Evolutionary conservation across 2,329 filamentous ascomycete genomes (phyloP), one percentile per base, ranked within the genome.

Genomic region (Penicillium sclerotigenum): DNA sequence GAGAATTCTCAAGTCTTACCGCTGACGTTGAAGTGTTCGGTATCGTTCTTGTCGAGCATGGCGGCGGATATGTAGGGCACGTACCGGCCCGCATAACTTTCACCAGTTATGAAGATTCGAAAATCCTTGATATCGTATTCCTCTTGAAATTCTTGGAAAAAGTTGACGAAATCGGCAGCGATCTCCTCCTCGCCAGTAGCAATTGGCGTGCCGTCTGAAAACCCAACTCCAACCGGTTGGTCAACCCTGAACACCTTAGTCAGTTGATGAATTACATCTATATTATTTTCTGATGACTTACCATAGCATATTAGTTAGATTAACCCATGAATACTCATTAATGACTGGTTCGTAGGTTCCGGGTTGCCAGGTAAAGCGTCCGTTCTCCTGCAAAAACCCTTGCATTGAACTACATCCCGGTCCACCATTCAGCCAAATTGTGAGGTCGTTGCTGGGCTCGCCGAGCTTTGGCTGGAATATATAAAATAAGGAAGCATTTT

Each of bases 221-320:
- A 92, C 16, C 89, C 89, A 0, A 87, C 88, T 29, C 81, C 80
- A n/a, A 83, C 78, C 0, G 76, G 77, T 57, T 74, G 72, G n/a
- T 70, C 66, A 16, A 72, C 64, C 66, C 63, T 70, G 22, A 1
- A 41, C 14, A 5, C 20, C n/a, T 7, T 7, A 16, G 20, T 18
- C 33, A 54, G 46, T 14, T 18, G 36, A 14, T 41, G 14, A 16
- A 9, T 26, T 26, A 28, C n/a, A 11, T 11, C 7, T 5, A 11
- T n/a, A 11, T 8, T 6, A n/a, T 41, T 26, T 41, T 8, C 18
- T 33, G 26, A 20, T 5, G 2, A 68, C 88, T 6, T 89, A 80
- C 83, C 86, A 94, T 43, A 94, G 76, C 66, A 92, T 83, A 71
- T 92, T 91, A 50, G 88, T 89, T 31, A 93, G 73, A 47, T 87